Conservation (phyloP, 1,284 basidiomycete species). For the Veloboletus limbatus region DNA sequence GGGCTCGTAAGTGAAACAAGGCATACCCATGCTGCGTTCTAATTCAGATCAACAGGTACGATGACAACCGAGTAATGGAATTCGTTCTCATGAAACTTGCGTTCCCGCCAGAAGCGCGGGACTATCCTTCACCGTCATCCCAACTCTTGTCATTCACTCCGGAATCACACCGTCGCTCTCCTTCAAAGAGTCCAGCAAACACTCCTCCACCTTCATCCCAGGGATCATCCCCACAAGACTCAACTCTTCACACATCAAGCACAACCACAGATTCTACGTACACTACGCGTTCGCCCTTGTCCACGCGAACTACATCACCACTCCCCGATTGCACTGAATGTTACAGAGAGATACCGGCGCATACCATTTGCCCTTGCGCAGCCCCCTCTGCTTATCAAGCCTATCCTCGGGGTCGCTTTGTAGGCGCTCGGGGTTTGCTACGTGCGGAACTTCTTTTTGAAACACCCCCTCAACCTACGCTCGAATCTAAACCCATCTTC, state of each 20-base stretch:
- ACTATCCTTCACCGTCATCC: slow-evolving; percentile 23
- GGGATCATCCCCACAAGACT: slow-evolving; percentile 28
- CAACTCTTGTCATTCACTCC: slow-evolving; percentile 15
- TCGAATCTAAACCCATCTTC: slow-evolving; percentile 39
- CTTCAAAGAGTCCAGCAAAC: slow-evolving; percentile 28
- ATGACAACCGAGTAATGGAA: slow-evolving; percentile 50
- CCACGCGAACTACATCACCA: slow-evolving; percentile 23
- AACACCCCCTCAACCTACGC: slow-evolving; percentile 32
- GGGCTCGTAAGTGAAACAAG: slow-evolving; percentile 43
- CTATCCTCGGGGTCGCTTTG: slow-evolving; percentile 6
- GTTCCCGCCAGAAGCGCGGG: slow-evolving; percentile 41
- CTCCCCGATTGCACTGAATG: slow-evolving; percentile 23
- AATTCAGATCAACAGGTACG: slow-evolving; percentile 32
- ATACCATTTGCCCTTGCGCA: slow-evolving; percentile 5
- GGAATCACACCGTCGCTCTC: slow-evolving; percentile 18
- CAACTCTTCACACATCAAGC: slow-evolving; percentile 19
- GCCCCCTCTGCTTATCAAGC: slow-evolving; percentile 7
- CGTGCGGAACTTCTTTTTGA: slow-evolving; percentile 18
- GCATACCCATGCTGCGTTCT: not conserved
- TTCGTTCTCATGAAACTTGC: slow-evolving; percentile 55
- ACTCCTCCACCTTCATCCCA: slow-evolving; percentile 29
- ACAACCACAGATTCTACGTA: slow-evolving; percentile 8
- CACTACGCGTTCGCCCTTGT: slow-evolving; percentile 24
- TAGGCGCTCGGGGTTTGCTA: slow-evolving; percentile 5
- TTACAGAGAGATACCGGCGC: slow-evolving; percentile 12